Conservation (phyloP, 2,329 filamentous ascomycete genomes). For the Alternaria dauci region DNA sequence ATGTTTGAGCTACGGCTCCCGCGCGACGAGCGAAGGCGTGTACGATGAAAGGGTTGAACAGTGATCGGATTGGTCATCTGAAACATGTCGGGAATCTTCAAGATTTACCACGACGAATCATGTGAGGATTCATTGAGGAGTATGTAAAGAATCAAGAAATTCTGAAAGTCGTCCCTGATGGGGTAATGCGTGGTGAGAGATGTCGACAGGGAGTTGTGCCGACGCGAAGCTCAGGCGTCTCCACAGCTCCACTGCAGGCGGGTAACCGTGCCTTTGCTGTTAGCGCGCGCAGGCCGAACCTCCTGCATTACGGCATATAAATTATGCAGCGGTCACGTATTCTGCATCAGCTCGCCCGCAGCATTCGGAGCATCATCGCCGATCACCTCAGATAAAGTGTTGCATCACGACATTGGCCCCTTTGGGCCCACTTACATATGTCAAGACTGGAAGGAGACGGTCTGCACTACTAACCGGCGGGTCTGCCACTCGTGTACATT, state of each 20-base stretch:
- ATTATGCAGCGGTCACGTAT: background rate
- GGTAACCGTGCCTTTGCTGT: background rate
- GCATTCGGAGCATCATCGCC: background rate
- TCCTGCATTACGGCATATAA: background rate
- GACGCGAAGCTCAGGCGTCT: constrained; percentile 9
- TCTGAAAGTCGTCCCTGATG: background rate
- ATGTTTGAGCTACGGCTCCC: constrained; percentile 67
- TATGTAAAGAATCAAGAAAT: constrained; percentile 22
- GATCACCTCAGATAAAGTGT: background rate
- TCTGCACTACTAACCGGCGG: background rate
- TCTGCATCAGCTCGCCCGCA: background rate
- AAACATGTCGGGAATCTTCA: constrained; percentile 36
- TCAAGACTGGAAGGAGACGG: background rate
- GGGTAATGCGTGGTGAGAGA: constrained; percentile 3
- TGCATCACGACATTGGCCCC: background rate
- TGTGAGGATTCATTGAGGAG: constrained; percentile 37
- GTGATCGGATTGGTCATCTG: constrained; percentile 34
- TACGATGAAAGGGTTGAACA: constrained; percentile 26
- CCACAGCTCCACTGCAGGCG: constrained; percentile 3
- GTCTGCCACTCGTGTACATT: background rate
- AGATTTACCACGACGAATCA: constrained; percentile 41
- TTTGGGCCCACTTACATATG: background rate
- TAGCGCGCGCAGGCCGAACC: background rate
- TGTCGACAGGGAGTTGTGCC: background rate
- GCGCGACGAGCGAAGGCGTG: constrained; percentile 38